Conservation (phyloP, 225 moss, liverwort and hornwort species). For the Climacium dendroides region DNA sequence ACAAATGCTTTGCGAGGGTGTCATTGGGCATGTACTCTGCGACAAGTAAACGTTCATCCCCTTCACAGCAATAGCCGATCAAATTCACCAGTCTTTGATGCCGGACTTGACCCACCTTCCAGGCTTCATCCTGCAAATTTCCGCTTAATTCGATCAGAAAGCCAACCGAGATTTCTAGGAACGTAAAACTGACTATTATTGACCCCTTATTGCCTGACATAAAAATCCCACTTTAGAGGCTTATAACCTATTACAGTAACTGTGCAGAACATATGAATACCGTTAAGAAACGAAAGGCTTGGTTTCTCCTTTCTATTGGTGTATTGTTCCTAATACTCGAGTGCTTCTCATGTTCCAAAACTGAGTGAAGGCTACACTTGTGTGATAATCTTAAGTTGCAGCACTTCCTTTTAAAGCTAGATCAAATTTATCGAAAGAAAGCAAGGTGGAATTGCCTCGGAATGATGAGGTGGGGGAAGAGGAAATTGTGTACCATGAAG, state of each 20-base stretch:
- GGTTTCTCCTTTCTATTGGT: background rate
- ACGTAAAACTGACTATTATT: background rate
- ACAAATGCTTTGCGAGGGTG: conserved; percentile 88
- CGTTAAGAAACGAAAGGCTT: too few relatives aligned
- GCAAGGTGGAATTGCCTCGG: background rate
- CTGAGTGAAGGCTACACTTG: background rate
- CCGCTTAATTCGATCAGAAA: background rate
- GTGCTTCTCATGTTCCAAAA: background rate
- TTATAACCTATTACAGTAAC: background rate
- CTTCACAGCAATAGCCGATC: conserved; percentile 87
- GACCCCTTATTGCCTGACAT: background rate
- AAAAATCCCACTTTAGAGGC: background rate
- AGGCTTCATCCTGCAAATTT: conserved; percentile 69
- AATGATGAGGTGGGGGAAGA: background rate
- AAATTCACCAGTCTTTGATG: conserved; percentile 88
- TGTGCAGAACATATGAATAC: background rate
- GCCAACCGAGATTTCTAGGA: background rate
- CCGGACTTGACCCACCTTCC: conserved; percentile 94
- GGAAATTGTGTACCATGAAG: conserved; percentile 50
- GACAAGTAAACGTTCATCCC: conserved; percentile 90
- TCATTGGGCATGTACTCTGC: conserved; percentile 98
- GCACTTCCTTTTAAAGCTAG: background rate
- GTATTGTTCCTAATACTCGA: background rate
- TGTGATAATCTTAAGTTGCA: background rate
- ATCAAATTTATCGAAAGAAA: background rate